Conservation (phyloP, 2,329 filamentous ascomycete species). For the Fusarium sterilihyphosum region DNA sequence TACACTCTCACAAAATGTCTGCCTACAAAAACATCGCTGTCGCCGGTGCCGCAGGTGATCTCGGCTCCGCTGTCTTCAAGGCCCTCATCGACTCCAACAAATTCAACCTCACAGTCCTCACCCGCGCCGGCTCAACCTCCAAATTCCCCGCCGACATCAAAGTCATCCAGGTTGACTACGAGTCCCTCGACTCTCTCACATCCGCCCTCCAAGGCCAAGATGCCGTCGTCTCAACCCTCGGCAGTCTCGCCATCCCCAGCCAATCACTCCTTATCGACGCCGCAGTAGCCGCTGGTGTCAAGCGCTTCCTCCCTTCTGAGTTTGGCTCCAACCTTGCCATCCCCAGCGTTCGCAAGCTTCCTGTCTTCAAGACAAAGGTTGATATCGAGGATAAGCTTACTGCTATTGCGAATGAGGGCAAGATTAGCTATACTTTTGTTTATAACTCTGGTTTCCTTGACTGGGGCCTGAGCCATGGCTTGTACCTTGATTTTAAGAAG, state of each 20-base stretch:
- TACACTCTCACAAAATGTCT: conserved; percentile 40
- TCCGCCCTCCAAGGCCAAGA: conserved; percentile 65
- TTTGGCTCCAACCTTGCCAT: conserved; percentile 54
- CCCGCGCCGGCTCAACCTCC: conserved; percentile 53
- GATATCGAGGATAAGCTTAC: conserved; percentile 52
- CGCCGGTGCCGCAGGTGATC: conserved; percentile 50
- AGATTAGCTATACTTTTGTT: conserved; percentile 65
- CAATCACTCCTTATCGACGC: conserved; percentile 63
- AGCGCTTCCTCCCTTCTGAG: conserved; percentile 70
- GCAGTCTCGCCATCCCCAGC: conserved; percentile 51
- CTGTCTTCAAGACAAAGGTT: conserved; percentile 63
- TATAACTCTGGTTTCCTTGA: conserved; percentile 68
- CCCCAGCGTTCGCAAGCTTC: conserved; percentile 53
- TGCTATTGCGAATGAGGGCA: conserved; percentile 51
- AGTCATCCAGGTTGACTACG: conserved; percentile 51
- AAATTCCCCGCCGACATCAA: conserved; percentile 45
- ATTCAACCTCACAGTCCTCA: conserved; percentile 51
- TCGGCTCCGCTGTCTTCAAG: conserved; percentile 47
- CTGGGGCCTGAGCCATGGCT: conserved; percentile 57
- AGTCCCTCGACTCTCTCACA: conserved; percentile 58
- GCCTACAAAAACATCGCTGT: conserved; percentile 52
- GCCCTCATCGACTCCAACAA: conserved; percentile 44
- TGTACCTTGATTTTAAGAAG: conserved; percentile 55
- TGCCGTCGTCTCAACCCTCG: conserved; percentile 57
- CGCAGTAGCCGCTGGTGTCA: conserved; percentile 66